Conservation (phyloP, 2,329 filamentous ascomycete species). For the Colletotrichum caudatum region DNA sequence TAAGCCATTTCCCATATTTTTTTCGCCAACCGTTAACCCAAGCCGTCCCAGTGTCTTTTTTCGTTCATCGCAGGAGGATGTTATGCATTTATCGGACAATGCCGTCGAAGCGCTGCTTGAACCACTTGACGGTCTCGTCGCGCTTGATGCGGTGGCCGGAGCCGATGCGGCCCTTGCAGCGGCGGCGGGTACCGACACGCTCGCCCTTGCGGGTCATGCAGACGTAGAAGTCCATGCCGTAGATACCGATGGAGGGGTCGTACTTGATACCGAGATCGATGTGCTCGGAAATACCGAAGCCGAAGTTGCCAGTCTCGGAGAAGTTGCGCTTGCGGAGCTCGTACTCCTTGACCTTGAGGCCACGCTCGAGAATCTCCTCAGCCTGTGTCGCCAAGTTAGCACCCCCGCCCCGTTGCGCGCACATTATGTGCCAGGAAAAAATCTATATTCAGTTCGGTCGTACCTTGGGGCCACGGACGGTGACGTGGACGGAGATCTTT, state of each 20-base stretch:
- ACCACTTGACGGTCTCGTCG: conserved; percentile 98
- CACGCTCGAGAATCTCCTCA: conserved; percentile 99
- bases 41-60: conserved; percentile 40
- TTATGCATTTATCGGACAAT: conserved; percentile 88
- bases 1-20: conserved; percentile 49
- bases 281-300: conserved; percentile 99
- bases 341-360: conserved; percentile 99
- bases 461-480: conserved; percentile 92
- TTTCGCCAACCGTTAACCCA: conserved; percentile 51
- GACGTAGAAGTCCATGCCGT: conserved; percentile 99
- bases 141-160: conserved; percentile 93
- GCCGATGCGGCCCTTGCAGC: conserved; percentile 88
- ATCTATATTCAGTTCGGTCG: conserved; percentile 35
- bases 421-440: neutral
- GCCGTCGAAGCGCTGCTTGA: conserved; percentile 90
- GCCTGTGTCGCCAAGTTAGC: conserved; percentile 64
- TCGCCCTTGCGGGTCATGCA: conserved; percentile 99
- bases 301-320: conserved; percentile 99
- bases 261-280: conserved; percentile 99
- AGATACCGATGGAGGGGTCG: conserved; percentile 97
- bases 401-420: neutral
- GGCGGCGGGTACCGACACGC: conserved; percentile 95
- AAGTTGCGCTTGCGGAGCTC: conserved; percentile 99
- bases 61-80: conserved; percentile 25
- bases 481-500: conserved; percentile 99